Conservation (phyloP, 495 filamentous ascomycete species). For the Penicillium simplicissimum region DNA sequence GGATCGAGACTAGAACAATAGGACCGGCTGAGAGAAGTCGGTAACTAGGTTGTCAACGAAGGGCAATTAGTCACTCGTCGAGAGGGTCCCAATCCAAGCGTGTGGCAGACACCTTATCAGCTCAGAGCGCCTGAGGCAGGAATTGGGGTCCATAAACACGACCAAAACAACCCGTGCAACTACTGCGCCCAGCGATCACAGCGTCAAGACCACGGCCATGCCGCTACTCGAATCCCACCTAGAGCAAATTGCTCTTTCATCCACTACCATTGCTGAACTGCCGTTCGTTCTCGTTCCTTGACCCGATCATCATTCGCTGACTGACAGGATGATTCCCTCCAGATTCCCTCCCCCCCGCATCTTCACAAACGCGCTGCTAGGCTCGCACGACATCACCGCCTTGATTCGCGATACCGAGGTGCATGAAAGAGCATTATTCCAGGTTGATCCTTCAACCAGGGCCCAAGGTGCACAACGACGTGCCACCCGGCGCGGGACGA, state of each 20-base stretch:
- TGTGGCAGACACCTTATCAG: conserved; percentile 3
- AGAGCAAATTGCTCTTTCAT: conserved; percentile 86
- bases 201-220: conserved; percentile 48
- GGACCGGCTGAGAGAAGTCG: background rate
- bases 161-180: conserved; percentile 7
- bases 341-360: conserved; percentile 91
- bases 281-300: conserved; percentile 57
- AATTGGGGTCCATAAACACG: background rate
- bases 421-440: conserved; percentile 94
- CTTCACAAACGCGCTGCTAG: conserved; percentile 91
- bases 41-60: background rate
- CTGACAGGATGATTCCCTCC: conserved; percentile 11
- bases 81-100: background rate
- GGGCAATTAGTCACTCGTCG: background rate
- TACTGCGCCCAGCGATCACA: background rate
- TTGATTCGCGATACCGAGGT: conserved; percentile 93
- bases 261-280: conserved; percentile 78
- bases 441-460: conserved; percentile 67
- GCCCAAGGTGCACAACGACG: conserved; percentile 39
- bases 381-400: conserved; percentile 85
- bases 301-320: background rate
- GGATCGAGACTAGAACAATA: background rate
- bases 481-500: conserved; percentile 50
- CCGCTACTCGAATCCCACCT: conserved; percentile 79
- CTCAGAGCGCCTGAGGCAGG: conserved; percentile 31